phyloP scores from a whole-genome alignment of 805 yeast species.

The Pichia cabralensis region DNA sequence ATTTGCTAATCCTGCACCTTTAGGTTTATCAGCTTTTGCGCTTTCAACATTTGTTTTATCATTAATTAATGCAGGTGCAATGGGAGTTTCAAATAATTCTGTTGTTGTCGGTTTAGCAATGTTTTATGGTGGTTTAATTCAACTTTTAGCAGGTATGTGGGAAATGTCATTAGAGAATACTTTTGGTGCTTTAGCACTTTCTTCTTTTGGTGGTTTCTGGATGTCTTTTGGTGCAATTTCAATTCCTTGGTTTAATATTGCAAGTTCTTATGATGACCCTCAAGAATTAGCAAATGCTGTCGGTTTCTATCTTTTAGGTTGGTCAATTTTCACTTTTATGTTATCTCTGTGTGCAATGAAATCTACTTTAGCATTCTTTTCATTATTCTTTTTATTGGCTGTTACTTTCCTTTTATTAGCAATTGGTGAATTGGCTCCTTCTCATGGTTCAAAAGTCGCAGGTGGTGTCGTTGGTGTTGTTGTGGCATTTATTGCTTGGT shows the following conservation, averaged over 20 bases:
- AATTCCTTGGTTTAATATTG: constrained; percentile 48
- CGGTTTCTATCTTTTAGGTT: constrained; percentile 51
- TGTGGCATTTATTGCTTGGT: constrained; percentile 55
- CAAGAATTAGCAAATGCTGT: constrained; percentile 38
- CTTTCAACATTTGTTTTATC: constrained; percentile 58
- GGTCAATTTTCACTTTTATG: constrained; percentile 56
- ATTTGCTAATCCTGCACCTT: constrained; percentile 68
- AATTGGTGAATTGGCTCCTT: constrained; percentile 42
- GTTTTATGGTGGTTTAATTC: constrained; percentile 67
- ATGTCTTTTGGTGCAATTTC: constrained; percentile 59
- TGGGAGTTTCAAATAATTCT: constrained; percentile 53
- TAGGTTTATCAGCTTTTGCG: constrained; percentile 66
- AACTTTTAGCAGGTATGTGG: constrained; percentile 65
- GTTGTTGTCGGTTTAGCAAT: constrained; percentile 57
- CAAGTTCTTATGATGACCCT: constrained; percentile 37
- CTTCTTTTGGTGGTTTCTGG: constrained; percentile 69
- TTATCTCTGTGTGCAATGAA: constrained; percentile 48
- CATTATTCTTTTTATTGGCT: constrained; percentile 43
- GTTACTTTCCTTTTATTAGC: constrained; percentile 43
- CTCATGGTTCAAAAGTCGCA: constrained; percentile 31
- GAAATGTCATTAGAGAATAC: constrained; percentile 70
- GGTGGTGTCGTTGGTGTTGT: constrained; percentile 60
- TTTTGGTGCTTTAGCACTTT: constrained; percentile 58
- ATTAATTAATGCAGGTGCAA: constrained; percentile 51
- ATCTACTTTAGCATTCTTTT: constrained; percentile 42